Conservation (phyloP, 2,329 filamentous ascomycete species). For the Phyllosticta citribraziliensis region DNA sequence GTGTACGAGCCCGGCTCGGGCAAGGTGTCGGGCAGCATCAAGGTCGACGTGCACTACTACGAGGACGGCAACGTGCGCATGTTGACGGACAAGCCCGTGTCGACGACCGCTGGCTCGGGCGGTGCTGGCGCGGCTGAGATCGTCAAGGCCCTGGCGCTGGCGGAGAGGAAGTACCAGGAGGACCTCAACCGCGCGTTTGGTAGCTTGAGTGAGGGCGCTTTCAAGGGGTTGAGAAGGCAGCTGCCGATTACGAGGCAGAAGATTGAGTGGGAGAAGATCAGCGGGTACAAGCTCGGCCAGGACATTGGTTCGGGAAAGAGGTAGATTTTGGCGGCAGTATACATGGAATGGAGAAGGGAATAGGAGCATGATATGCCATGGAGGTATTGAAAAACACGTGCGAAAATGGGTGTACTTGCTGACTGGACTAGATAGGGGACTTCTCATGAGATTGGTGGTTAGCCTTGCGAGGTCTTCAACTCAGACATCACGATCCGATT, state of each 20-base stretch:
- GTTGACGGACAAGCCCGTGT: conserved; percentile 70
- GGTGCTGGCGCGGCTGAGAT: conserved; percentile 58
- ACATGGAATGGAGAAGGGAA: background rate
- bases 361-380: background rate
- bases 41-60: conserved; percentile 98
- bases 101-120: conserved; percentile 40
- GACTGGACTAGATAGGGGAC: no score
- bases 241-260: conserved; percentile 95
- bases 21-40: conserved; percentile 66
- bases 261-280: conserved; percentile 98
- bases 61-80: conserved; percentile 96
- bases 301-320: conserved; percentile 32
- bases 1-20: conserved; percentile 61
- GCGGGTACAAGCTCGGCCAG: conserved; percentile 59
- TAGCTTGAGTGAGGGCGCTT: conserved; percentile 82
- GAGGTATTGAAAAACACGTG: background rate
- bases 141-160: conserved; percentile 63
- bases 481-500: no score
- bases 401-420: background rate
- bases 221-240: conserved; percentile 86
- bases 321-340: background rate
- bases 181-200: conserved; percentile 88
- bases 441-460: no score
- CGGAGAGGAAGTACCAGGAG: conserved; percentile 91
- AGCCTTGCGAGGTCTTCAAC: no score